Conservation (phyloP, 1,139 yeast species). For the Debaryomyces udenii region DNA sequence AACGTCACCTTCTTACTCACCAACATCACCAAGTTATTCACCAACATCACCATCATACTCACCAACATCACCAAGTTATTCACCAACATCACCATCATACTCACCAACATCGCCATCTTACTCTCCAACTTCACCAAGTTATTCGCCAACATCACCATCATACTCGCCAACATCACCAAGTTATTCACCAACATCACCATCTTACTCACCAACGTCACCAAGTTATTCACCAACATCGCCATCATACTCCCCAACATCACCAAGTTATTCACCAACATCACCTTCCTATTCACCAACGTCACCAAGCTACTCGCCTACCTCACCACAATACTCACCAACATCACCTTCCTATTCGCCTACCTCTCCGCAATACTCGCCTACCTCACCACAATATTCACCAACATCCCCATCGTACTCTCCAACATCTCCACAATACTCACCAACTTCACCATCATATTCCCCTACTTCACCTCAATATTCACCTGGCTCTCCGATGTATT, state of each 20-base stretch:
- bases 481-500: slow-evolving; percentile 52
- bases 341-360: slow-evolving; percentile 50
- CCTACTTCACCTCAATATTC: slow-evolving; percentile 60
- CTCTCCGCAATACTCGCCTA: slow-evolving; percentile 63
- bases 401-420: slow-evolving; percentile 64
- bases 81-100: slow-evolving; percentile 73
- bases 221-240: slow-evolving; percentile 77
- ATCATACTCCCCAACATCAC: slow-evolving; percentile 53
- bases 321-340: slow-evolving; percentile 59
- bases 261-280: slow-evolving; percentile 62
- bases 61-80: slow-evolving; percentile 74
- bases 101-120: slow-evolving; percentile 76
- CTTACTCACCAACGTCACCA: slow-evolving; percentile 75
- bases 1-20: slow-evolving; percentile 69
- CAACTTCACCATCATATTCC: slow-evolving; percentile 57
- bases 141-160: slow-evolving; percentile 70
- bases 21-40: slow-evolving; percentile 51
- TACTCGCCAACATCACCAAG: slow-evolving; percentile 77
- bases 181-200: slow-evolving; percentile 72
- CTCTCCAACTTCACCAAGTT: slow-evolving; percentile 73
- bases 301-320: slow-evolving; percentile 67
- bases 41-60: slow-evolving; percentile 58
- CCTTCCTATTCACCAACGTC: slow-evolving; percentile 67
- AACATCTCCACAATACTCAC: slow-evolving; percentile 63
- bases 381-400: slow-evolving; percentile 60